Percentiles rank a stretch among this genome's conserved stretches.
phyloP scores from a whole-genome alignment of 768 basidiomycete species.

The Kwoniella botswanensis region DNA sequence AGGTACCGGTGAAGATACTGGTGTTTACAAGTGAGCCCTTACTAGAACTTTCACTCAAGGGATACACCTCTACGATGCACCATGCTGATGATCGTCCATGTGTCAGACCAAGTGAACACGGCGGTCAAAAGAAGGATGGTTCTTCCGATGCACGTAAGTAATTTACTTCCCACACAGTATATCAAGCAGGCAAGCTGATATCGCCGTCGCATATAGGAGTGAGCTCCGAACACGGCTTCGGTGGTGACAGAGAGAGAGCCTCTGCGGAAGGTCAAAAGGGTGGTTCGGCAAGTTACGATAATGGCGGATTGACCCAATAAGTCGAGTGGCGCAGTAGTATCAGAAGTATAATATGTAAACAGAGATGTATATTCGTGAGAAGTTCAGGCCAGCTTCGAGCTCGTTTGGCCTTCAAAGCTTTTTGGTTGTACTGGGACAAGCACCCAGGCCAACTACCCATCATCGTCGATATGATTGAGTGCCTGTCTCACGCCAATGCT shows the following conservation, averaged over 20 bases:
- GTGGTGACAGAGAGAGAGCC: constrained; percentile 45
- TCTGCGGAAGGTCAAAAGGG: constrained; percentile 53
- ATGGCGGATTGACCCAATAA: constrained; percentile 51
- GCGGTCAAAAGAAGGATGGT: constrained; percentile 42
- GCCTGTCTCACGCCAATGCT: no score
- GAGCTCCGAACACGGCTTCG: constrained; percentile 41
- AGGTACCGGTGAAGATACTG: constrained; percentile 48
- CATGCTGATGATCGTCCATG: not conserved
- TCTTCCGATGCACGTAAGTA: constrained; percentile 39
- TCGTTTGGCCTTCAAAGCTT: no score
- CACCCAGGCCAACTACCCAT: no score
- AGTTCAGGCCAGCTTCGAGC: not conserved
- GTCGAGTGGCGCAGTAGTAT: not conserved
- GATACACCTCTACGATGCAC: no score
- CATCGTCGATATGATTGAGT: no score
- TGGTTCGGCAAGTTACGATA: constrained; percentile 54
- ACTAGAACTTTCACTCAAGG: not conserved
- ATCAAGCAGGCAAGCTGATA: not conserved
- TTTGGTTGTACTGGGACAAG: no score
- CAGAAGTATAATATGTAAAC: not conserved
- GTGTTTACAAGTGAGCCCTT: constrained; percentile 48
- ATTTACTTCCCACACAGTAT: not conserved
- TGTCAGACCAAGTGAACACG: constrained; percentile 48
- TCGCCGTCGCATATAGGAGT: constrained; percentile 16
- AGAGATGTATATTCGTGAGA: not conserved